phyloP scores from a whole-genome alignment of 305 asterid species.

The Ruellia speciosa region DNA sequence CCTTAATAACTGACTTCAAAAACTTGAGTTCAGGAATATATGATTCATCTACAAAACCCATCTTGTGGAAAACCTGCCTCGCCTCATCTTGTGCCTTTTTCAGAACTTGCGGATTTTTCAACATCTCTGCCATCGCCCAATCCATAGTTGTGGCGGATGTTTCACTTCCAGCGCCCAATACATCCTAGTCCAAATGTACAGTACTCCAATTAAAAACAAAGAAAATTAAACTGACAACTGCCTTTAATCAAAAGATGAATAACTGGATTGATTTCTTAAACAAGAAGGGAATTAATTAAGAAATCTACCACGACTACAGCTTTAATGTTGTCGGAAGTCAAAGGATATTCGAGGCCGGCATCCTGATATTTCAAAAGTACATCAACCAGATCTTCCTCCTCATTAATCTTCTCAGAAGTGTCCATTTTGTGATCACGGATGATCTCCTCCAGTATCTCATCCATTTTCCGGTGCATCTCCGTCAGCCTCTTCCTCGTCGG shows the following conservation, averaged over 20 bases:
- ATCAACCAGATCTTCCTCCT: background rate
- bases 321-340: background rate
- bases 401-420: background rate
- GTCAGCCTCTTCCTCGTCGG: too few relatives aligned
- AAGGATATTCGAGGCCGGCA: background rate
- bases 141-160: background rate
- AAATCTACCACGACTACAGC: background rate
- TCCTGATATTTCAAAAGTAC: background rate
- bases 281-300: background rate
- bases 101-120: background rate
- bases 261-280: too few relatives aligned
- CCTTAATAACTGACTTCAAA: too few relatives aligned
- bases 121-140: slow-evolving; percentile 11
- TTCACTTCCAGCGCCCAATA: slow-evolving; percentile 3
- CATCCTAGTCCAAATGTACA: background rate
- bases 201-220: background rate
- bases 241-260: too few relatives aligned
- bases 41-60: too few relatives aligned
- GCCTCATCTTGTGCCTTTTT: background rate
- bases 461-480: background rate
- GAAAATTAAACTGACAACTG: too few relatives aligned
- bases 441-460: background rate
- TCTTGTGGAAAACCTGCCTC: background rate
- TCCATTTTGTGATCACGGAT: background rate
- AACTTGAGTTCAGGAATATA: too few relatives aligned